phyloP scores from a whole-genome alignment of 2,329 filamentous ascomycete genomes.

The Ascochyta lentis region DNA sequence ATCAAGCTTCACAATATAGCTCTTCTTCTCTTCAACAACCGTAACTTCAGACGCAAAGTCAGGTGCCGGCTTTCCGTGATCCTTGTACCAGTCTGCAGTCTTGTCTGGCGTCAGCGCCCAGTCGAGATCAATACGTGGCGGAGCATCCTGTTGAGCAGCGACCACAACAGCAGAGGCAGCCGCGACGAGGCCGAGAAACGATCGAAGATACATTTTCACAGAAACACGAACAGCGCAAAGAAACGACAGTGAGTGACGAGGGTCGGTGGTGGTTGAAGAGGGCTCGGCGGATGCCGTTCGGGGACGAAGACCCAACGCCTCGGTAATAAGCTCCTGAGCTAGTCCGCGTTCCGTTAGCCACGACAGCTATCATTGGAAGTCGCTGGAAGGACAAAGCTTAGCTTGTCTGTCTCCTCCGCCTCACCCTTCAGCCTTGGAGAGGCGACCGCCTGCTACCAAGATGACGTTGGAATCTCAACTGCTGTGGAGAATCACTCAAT shows the following conservation, averaged over 20 bases:
- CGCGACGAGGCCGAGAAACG: constrained; percentile 15
- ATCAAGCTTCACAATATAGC: constrained; percentile 39
- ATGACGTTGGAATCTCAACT: background rate
- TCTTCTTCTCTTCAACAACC: constrained; percentile 26
- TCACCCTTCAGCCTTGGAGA: background rate
- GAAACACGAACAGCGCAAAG: constrained; percentile 9
- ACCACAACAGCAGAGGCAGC: constrained; percentile 16
- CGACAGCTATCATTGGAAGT: constrained; percentile 1
- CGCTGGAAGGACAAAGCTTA: background rate
- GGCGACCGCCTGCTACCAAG: background rate
- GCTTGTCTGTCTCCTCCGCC: background rate
- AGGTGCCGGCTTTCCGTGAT: constrained; percentile 1
- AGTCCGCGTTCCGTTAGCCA: background rate
- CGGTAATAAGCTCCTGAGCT: constrained; percentile 9
- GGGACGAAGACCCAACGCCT: constrained; percentile 2
- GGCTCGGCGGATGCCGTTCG: constrained; percentile 5
- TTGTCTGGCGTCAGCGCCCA: constrained; percentile 24
- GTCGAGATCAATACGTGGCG: constrained; percentile 2
- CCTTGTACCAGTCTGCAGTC: constrained; percentile 18
- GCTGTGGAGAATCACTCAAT: background rate
- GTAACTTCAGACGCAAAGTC: constrained; percentile 24
- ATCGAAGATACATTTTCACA: constrained; percentile 24
- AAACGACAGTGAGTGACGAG: constrained; percentile 16
- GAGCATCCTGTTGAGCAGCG: constrained; percentile 1
- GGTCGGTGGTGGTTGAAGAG: constrained; percentile 5